Evolutionary conservation across 2,329 filamentous ascomycete genomes (phyloP).

Genomic region (Pezicula neosporulosa): DNA sequence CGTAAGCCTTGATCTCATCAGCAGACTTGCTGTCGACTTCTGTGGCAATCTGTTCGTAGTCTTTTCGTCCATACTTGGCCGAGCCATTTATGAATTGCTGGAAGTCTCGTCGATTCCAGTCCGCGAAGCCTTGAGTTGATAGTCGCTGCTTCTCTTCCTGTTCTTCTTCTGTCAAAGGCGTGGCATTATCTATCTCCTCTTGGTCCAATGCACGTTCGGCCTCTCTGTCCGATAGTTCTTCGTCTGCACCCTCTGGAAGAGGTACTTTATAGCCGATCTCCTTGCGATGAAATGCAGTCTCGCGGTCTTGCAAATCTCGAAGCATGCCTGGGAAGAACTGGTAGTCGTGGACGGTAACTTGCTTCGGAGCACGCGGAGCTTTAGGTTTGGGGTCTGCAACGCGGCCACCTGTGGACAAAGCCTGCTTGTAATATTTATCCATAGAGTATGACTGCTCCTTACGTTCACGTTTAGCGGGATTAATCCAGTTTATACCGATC

Average conservation of each 20-base stretch:
- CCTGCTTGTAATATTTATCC: slow-evolving; percentile 96
- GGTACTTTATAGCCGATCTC: slow-evolving; percentile 95
- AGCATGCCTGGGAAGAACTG: slow-evolving; percentile 91
- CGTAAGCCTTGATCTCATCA: slow-evolving; percentile 84
- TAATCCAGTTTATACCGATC: slow-evolving; percentile 93
- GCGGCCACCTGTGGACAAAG: slow-evolving; percentile 74
- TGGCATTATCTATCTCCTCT: slow-evolving; percentile 88
- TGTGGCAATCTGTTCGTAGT: slow-evolving; percentile 79
- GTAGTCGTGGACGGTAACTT: slow-evolving; percentile 89
- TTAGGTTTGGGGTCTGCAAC: slow-evolving; percentile 87
- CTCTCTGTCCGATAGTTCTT: slow-evolving; percentile 80
- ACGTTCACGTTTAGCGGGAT: slow-evolving; percentile 94
- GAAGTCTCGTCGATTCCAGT: slow-evolving; percentile 97
- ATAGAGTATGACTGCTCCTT: slow-evolving; percentile 98
- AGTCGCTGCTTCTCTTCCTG: slow-evolving; percentile 80
- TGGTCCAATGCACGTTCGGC: slow-evolving; percentile 86
- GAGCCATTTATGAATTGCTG: slow-evolving; percentile 97
- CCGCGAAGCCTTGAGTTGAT: slow-evolving; percentile 79
- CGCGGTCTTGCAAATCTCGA: slow-evolving; percentile 87
- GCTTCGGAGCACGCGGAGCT: slow-evolving; percentile 91
- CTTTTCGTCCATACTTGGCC: slow-evolving; percentile 83
- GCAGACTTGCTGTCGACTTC: slow-evolving; percentile 90
- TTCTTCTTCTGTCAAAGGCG: slow-evolving; percentile 84
- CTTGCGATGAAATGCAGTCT: slow-evolving; percentile 93
- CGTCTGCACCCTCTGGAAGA: slow-evolving; percentile 82